Evolutionary conservation across 306 rosid species (phyloP), one percentile per base, ranked within the genome.

Genomic region (Cucumis melo): DNA sequence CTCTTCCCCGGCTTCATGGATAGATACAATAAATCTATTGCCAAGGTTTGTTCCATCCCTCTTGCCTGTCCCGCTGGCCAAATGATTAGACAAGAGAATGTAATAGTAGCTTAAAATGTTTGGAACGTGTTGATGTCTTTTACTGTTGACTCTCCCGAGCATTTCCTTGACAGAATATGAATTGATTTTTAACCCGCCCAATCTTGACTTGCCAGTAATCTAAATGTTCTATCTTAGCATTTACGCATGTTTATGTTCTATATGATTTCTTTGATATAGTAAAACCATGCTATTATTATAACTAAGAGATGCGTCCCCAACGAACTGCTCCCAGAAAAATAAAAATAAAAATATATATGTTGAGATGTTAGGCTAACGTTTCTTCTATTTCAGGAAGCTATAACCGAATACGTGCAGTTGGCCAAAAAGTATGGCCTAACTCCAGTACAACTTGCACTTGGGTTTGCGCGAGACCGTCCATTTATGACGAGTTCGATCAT

Each of bases 1-100:
- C 94, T 88, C 82, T 90, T 91, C 81, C 95, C 98, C 2, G 87
- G 89, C 65, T 91, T 85, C 89, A 94, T 91, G 96, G 96, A 90
- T 78, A 90, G 96, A 94, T 91, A 91, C 78, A 87, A 87, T 81
- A 66, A 83, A 85, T 91, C 97, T 13, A 3, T 74, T 65, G 74
- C 98, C 50, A 89, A 81, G 93, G 98, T 94, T 89, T 20, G 84
- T 50, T 42, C 51, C 36, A 55, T 73, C 32, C 0, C 48, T 58
- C 13, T 32, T 32, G 3, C 36, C 66, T 36, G n/a, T n/a, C n/a
- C 54, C 20, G 64, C 34, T 27, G 10, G 53, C 53, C 53, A 46
- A 9, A 65, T n/a, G 73, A 65, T 65, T 65, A 66, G 29, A 39
- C 73, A 39, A 66, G 17, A 66, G 32, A 65, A 65, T 65, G 27